Evolutionary conservation across 2,329 filamentous ascomycete genomes (phyloP), one percentile per base, ranked within the genome.

Genomic region (Aspergillus pseudotamarii): DNA sequence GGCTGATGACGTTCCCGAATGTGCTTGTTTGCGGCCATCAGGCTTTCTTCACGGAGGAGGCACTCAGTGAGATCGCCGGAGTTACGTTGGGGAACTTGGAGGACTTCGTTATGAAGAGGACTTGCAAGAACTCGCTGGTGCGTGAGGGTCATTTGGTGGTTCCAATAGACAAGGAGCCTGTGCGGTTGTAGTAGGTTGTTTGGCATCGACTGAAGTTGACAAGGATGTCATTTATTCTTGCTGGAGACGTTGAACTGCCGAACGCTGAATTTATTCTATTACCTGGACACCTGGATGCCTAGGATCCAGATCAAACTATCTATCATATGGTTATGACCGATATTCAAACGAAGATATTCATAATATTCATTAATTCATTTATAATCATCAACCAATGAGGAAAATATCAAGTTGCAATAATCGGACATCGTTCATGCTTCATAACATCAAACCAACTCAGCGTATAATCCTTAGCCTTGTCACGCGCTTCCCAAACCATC

Each of bases 1-100:
- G 88, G 6, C 76, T 91, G 65, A 86, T 88, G 76, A 90, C 88
- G 0, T 91, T 91, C 69, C 88, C 84, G 63, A 91, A 91, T 66
- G 88, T 89, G 4, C 74, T 91, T 51, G 78, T 91, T 63, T 88
- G 85, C 66, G 88, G 88, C 0, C 89, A 91, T 68, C 89, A 91
- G 78, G 89, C 86, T 1, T 91, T 91, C 77, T 89, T 91, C 69
- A 91, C 88, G 6, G 78, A 84, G 38, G 88, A 91, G 76, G 89
- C 89, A 1, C 76, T 91, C 56, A 78, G 79, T 9, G 87, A 89
- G 76, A 91, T 91, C 69, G 84, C 88, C 1, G 82, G 84, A 53
- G 84, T 81, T 58, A 90, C 88, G 1, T 69, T 90, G 64, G 75
- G 78, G 61, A 90, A 90, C 72, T 71, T 89, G 4, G 78, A 68